These are phyloP conservation scores for Coriolopsis trogii DNA, from an alignment of 1,284 basidiomycete species.

Conservation along the genomic window DNA sequence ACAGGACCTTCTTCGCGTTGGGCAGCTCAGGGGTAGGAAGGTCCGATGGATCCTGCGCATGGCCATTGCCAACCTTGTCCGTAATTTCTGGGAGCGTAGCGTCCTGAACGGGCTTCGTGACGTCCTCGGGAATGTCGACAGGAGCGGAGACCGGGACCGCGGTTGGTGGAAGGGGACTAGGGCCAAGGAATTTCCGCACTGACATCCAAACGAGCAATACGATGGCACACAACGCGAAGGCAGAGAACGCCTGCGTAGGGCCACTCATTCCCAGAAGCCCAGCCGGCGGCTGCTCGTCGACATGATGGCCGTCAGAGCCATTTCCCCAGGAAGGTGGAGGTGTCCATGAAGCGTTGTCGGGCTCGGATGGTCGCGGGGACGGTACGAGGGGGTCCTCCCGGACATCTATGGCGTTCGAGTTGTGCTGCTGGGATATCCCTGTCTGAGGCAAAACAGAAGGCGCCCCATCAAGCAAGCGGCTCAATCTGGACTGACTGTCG, in stretches of 20 bases:
- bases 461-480: slow-evolving; percentile 39
- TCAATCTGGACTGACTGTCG: slow-evolving; percentile 35
- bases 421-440: slow-evolving; percentile 2
- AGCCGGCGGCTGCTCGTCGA: not conserved
- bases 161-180: not conserved
- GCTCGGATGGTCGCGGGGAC: not conserved
- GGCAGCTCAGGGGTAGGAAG: not conserved
- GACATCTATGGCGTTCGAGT: slow-evolving; percentile 11
- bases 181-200: slow-evolving; percentile 16
- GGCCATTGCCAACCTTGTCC: slow-evolving; percentile 8
- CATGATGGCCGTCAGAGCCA: not conserved
- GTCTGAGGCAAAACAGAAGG: slow-evolving; percentile 31
- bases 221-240: slow-evolving; percentile 22
- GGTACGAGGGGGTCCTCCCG: not conserved
- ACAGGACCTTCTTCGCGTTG: slow-evolving; percentile 18
- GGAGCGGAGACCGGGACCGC: not conserved
- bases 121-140: not conserved
- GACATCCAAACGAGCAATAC: slow-evolving; percentile 21
- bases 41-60: not conserved
- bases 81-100: not conserved
- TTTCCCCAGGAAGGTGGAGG: slow-evolving; percentile 9
- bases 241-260: slow-evolving; percentile 21
- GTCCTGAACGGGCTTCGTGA: slow-evolving; percentile 6
- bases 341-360: slow-evolving; percentile 7
- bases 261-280: slow-evolving; percentile 15